Evolutionary conservation across 371 early-diverging fungal genomes (phyloP).

Genomic region (Actinomortierella wolfii): DNA sequence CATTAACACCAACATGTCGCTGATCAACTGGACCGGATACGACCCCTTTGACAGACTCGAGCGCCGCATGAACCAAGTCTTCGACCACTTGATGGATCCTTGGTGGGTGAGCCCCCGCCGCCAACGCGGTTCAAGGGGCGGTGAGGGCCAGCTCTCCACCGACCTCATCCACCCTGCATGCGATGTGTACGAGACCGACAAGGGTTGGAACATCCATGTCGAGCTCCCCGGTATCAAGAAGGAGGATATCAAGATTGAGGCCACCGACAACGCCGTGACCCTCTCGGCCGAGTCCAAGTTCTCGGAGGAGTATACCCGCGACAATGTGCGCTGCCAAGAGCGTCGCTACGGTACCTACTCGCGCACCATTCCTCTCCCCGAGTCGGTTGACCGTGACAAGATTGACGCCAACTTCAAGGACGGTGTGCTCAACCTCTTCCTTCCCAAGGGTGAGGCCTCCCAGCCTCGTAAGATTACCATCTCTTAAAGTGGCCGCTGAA

Average conservation of each 20-base stretch:
- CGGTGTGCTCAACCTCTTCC: conserved; percentile 57
- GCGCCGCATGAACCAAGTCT: conserved; percentile 42
- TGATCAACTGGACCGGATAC: conserved; percentile 36
- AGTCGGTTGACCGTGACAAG: conserved; percentile 49
- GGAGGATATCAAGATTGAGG: conserved; percentile 52
- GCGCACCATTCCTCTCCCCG: conserved; percentile 59
- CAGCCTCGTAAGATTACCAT: conserved; percentile 42
- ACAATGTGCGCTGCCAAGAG: conserved; percentile 52
- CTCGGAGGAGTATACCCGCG: conserved; percentile 39
- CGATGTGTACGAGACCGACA: conserved; percentile 53
- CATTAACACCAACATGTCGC: conserved; percentile 45
- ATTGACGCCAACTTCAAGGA: conserved; percentile 59
- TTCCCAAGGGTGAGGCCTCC: conserved; percentile 53
- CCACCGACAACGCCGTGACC: conserved; percentile 41
- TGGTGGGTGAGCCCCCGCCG: conserved; percentile 4
- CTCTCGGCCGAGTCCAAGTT: conserved; percentile 50
- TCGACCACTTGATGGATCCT: conserved; percentile 27
- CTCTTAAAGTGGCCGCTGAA: conserved; percentile 40
- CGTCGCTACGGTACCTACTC: conserved; percentile 56
- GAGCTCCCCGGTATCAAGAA: conserved; percentile 60
- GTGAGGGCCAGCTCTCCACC: conserved; percentile 10
- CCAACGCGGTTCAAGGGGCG: conserved; percentile 8
- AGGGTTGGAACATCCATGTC: conserved; percentile 46
- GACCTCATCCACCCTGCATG: conserved; percentile 27
- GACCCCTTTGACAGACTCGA: conserved; percentile 40